Evolutionary conservation across 2,329 filamentous ascomycete species (phyloP), one percentile per base, ranked within the genome.

Genomic region (Clarireedia sp.): DNA sequence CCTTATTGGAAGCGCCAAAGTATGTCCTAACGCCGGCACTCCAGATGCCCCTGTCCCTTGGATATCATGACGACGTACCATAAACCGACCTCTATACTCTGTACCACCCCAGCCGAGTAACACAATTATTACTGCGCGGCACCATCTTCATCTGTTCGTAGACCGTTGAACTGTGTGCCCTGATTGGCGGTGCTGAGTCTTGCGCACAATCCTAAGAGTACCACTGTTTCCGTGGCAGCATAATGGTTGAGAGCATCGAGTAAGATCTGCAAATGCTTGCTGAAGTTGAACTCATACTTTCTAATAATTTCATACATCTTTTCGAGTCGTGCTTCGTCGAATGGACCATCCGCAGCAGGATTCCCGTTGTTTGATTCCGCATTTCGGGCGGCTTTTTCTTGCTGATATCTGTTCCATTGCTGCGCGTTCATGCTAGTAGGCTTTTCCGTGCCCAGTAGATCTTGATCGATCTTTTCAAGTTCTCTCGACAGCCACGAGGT

Each of bases 181-280:
- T 91, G 87, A 58, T 88, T 90, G 12, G 88, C 89, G 57, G 87
- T 89, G 65, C 87, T 91, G 66, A 95, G 69, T 58, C 90, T 74
- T 12, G 90, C 90, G 68, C 90, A 95, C 16, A 99, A 75, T 62
- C 91, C 92, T 59, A 97, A 74, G 61, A 99, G 78, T 17, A 96
- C 94, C 3, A 96, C 92, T 40, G 94, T 97, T 75, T 99, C 94
- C 0, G 94, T 97, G 0, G 94, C 94, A 2, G 94, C 94, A 65
- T 96, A 95, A 71, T 97, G 96, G 65, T 99, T 97, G 60, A 99
- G 78, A 58, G 90, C 92, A 69, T 97, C 94, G 38, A 97, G 82
- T 65, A 99, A 72, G 62, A 97, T 96, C 74, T 95, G 91, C 64
- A 99, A 73, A 72, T 97, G 92, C 47, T 90, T 78, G 56, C 87